phyloP scores from a whole-genome alignment of 2,329 filamentous ascomycete species.

The Neonectria coccinea region DNA sequence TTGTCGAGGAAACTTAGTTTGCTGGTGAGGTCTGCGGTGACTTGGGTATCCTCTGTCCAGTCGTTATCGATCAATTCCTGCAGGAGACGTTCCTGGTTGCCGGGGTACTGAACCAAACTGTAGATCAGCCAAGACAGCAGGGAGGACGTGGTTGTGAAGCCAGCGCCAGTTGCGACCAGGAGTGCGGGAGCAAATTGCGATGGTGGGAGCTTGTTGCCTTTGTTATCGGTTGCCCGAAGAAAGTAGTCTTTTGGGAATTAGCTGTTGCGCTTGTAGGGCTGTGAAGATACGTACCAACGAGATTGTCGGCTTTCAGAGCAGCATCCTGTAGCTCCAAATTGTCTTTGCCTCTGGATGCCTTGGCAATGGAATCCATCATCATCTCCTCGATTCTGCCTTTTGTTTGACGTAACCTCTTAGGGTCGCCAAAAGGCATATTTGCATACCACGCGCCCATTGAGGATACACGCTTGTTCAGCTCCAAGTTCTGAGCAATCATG shows the following conservation, averaged over 20 bases:
- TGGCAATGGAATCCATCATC: conserved; percentile 53
- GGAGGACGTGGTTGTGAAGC: conserved; percentile 70
- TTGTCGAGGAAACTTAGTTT: conserved; percentile 65
- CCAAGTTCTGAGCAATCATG: conserved; percentile 61
- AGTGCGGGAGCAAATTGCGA: conserved; percentile 48
- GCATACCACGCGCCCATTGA: conserved; percentile 67
- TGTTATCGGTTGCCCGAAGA: conserved; percentile 63
- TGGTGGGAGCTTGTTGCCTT: conserved; percentile 65
- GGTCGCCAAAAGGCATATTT: conserved; percentile 68
- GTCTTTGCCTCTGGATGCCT: conserved; percentile 52
- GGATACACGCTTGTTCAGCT: conserved; percentile 70
- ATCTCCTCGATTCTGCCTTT: conserved; percentile 50
- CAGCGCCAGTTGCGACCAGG: conserved; percentile 66
- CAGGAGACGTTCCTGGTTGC: conserved; percentile 66
- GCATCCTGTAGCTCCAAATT: conserved; percentile 61
- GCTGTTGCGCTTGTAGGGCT: conserved; percentile 27
- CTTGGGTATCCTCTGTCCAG: conserved; percentile 56
- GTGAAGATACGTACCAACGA: conserved; percentile 38
- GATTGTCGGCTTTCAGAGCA: conserved; percentile 60
- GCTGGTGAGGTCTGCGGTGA: conserved; percentile 61
- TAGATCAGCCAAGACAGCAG: conserved; percentile 70
- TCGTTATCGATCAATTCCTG: conserved; percentile 67
- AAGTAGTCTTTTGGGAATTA: conserved; percentile 59
- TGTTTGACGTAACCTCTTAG: conserved; percentile 55
- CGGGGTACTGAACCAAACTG: conserved; percentile 63